Base-by-base conservation (phyloP, 345 rosid species). In the Ceriops tagal region DNA sequence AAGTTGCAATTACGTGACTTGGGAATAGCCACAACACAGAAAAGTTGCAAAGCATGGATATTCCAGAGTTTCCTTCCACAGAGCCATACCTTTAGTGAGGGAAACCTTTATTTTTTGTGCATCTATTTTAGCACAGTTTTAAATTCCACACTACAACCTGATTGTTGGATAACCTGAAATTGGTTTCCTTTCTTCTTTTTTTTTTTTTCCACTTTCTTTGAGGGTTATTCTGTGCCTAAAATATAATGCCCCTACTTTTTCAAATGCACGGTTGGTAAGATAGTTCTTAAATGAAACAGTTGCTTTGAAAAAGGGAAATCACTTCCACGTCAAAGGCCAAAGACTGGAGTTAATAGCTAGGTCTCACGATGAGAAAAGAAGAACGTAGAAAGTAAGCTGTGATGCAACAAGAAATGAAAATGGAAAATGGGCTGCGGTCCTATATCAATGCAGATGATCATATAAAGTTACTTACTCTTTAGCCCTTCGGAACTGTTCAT, bases 401-500 rank as follows among this genome's bases (percentile, higher is more conserved):
- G 37, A 31, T 15, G 21, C 49, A 43, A 61, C 28, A 26, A 8
- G 26, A n/a, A 52, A 24, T 31, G 30, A 19, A 62, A 64, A 15
- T 46, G 65, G 61, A 26, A 57, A 13, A 11, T 11, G 18, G 56
- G 16, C 28, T 10, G 24, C 8, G 2, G 24, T 20, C n/a, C 10
- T 24, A 20, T 6, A 53, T 20, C 57, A 53, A 49, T 43, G 65
- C 34, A 69, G 46, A 58, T 43, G 46, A 35, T 43, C 22, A 15
- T 46, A 56, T 56, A 24, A 21, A 21, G 16, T 56, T 27, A 86
- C 99, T 88, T 78, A 92, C 99, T 88, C 96, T 88, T 86, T 88
- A 64, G 99, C 99, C 81, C 85, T 88, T 71, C 82, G 92, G 76
- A 96, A 92, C 69, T 92, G 88, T 74, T 92, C 99, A 35, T 88